Conservation (phyloP, 2,329 filamentous ascomycete genomes). For the Botrytis medusae region DNA sequence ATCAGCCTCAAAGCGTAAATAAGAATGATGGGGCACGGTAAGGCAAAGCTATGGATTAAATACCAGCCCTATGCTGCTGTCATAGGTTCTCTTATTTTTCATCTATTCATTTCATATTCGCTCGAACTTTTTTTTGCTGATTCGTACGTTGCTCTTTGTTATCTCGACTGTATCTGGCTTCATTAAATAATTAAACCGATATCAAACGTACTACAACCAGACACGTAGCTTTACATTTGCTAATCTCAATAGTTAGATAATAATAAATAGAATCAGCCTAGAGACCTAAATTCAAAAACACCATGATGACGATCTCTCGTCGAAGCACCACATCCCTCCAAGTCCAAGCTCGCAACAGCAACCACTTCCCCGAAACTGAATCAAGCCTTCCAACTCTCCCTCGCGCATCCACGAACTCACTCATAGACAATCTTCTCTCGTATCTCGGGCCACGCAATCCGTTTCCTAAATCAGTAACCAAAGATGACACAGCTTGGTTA, state of each 20-base stretch:
- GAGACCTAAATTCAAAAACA: background rate
- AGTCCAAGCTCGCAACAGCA: conserved; percentile 15
- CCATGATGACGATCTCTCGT: conserved; percentile 5
- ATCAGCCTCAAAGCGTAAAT: background rate
- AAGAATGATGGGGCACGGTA: background rate
- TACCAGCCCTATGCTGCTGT: background rate
- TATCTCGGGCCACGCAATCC: conserved; percentile 56
- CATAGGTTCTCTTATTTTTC: background rate
- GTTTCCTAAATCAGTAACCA: conserved; percentile 57
- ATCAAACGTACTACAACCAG: background rate
- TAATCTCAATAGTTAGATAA: background rate
- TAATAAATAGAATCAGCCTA: background rate
- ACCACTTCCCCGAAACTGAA: conserved; percentile 42
- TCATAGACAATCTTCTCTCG: conserved; percentile 46
- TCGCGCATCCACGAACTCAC: conserved; percentile 31
- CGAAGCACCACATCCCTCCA: conserved; percentile 18
- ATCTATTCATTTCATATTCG: background rate
- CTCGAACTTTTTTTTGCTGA: background rate
- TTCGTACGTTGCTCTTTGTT: background rate
- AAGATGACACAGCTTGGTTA: conserved; percentile 74
- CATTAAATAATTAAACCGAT: background rate
- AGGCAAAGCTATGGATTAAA: background rate
- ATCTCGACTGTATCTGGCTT: background rate
- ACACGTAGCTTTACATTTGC: background rate
- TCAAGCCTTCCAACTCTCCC: conserved; percentile 46